These are phyloP conservation scores for Didymosphaeria variabile DNA, from an alignment of 2,329 filamentous ascomycete genomes.

Conservation along the genomic window DNA sequence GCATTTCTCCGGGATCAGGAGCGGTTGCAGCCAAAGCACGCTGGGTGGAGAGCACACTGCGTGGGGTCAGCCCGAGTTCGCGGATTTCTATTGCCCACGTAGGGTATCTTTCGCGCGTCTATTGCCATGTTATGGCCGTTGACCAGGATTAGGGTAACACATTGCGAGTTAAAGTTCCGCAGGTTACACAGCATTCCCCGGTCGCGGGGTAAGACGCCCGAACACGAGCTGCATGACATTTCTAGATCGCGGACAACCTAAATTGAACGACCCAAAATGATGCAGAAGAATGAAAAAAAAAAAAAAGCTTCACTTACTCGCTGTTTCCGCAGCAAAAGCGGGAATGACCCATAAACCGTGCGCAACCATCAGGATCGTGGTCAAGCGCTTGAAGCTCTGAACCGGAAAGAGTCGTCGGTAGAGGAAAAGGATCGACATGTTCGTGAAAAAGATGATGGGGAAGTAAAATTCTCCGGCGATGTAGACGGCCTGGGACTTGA, in stretches of 20 bases:
- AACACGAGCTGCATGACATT: background rate
- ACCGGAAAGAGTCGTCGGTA: constrained; percentile 13
- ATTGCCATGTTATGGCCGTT: too few relatives aligned
- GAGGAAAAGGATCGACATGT: constrained; percentile 12
- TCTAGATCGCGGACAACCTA: background rate
- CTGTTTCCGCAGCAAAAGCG: constrained; percentile 2
- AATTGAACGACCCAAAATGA: background rate
- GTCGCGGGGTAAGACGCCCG: background rate
- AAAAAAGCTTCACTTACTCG: constrained; percentile 2
- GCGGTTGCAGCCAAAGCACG: background rate
- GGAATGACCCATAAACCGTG: constrained; percentile 6
- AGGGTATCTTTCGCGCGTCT: background rate
- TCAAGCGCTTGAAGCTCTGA: constrained; percentile 2
- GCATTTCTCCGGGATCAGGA: background rate
- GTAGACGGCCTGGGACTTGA: constrained; percentile 22
- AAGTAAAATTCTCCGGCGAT: constrained; percentile 11
- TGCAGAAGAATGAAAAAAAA: background rate
- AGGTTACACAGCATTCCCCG: too few relatives aligned
- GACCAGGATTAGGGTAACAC: too few relatives aligned
- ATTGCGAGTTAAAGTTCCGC: too few relatives aligned
- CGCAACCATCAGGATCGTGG: constrained; percentile 6
- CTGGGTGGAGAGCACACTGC: constrained; percentile 10
- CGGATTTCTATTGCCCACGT: background rate
- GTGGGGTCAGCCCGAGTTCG: background rate
- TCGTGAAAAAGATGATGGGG: constrained; percentile 10